Base-by-base conservation (phyloP, 176 grass and related monocot species). In the Aechmea fasciata region DNA sequence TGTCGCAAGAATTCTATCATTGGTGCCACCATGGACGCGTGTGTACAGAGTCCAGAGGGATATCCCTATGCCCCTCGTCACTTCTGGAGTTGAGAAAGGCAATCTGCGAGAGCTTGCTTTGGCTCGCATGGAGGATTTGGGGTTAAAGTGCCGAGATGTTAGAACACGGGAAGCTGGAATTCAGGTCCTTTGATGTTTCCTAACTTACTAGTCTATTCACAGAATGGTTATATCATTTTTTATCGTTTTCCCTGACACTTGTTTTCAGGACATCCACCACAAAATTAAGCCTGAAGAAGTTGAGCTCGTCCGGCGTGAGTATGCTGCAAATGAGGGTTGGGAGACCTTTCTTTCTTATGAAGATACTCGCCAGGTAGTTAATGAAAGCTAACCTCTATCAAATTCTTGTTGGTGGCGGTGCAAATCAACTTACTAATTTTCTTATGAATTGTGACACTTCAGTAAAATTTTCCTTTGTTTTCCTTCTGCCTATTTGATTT, bases 21-120 rank as follows among this genome's bases (percentile, higher is more conserved):
- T 99, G 87, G 89, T 99, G 41, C 89, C 94, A 79, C 94, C 94
- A 48, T 99, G 94, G 89, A 93, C 89, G 51, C 79, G 94, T 71
- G 84, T 99, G 17, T 99, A 99, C 71, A 78, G 94, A 48, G 94
- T 99, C 26, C 94, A 99, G 72, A 85, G 94, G 62, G 94, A 99
- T 85, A 99, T 99, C 15, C 94, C 94, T 68, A 93, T 99, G 94
- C 94, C 94, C 50, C 94, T 99, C 61, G 94, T 99, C 66, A 99
- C 89, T 66, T 99, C 94, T 69, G 89, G 94, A 82, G 94, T 99
- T 3, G 94, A 99, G 80, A 99, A 99, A 72, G 89, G 94, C 69
- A 99, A 99, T 69, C 84, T 99, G 28, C 89, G 94, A 52, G 94
- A 93, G 57, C 89, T 99, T 81, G 94, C 94, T 81, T 85, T 99